Base-by-base conservation (phyloP, 176 grass and related monocot species). In the Panicum miliaceum region DNA sequence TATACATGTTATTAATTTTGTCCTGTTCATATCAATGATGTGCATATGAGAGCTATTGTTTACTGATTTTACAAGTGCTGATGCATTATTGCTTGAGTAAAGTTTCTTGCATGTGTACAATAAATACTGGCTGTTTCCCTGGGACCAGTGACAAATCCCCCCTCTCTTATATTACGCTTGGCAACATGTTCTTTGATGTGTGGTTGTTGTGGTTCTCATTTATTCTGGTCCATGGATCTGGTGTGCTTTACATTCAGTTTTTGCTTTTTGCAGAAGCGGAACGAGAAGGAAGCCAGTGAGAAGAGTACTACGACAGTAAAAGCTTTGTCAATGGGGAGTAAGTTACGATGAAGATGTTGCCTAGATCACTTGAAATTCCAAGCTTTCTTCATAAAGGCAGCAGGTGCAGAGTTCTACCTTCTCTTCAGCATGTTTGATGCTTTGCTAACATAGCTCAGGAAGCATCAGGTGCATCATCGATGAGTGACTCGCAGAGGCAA, bases 211-310 rank as follows among this genome's bases (percentile, higher is more conserved):
- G 42, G 20, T 90, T 60, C 71, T 47, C 68, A 76, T 90, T 90
- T 69, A 70, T 92, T 80, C 80, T 76, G 75, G 29, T 89, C 67
- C 83, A 88, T 5, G 38, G 67, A 79, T 87, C 64, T 66, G 79
- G 14, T 73, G 64, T 81, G 48, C 20, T 84, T 65, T 85, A 48
- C 38, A 78, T 80, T 92, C 41, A 83, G 62, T 73, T 56, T 80
- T 85, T 86, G 20, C 26, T 36, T 27, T 90, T 46, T 81, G 84
- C 91, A 99, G 97, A 99, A 96, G 79, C 73, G 91, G 78, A 99
- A 96, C 60, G 93, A 95, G 91, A 99, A 96, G 77, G 96, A 99
- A 99, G 93, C 96, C 27, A 96, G 93, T 64, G 96, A 86, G 93
- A 99, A 86, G 83, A 86, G 83, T 96, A 94, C 56, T 96, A 96